Evolutionary conservation across 106 monocot genomes (phyloP).

Genomic region (Platanthera guangdongensis): DNA sequence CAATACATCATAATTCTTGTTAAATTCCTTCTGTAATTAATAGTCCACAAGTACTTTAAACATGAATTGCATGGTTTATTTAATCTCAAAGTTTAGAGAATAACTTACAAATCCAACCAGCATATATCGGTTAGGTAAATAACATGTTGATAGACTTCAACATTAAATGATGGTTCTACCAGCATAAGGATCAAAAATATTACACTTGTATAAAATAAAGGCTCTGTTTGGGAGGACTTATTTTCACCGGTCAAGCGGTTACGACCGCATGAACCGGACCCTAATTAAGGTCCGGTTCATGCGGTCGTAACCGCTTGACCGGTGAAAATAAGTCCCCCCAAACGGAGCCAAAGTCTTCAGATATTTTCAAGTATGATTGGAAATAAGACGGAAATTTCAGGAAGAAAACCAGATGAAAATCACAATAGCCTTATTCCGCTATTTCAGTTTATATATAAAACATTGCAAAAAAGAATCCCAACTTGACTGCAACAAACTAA

Average conservation of each 20-base stretch:
- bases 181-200: neutral
- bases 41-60: neutral
- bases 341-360: neutral
- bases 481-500: neutral
- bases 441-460: neutral
- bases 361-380: neutral
- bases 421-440: neutral
- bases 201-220: neutral
- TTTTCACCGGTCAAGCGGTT: too few species aligned
- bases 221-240: too few species aligned
- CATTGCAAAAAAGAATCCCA: neutral
- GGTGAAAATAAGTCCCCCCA: too few species aligned
- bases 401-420: neutral
- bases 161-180: slow-evolving; percentile 3
- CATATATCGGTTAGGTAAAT: neutral
- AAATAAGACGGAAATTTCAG: neutral
- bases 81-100: neutral
- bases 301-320: too few species aligned
- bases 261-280: too few species aligned
- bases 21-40: neutral
- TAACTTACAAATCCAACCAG: neutral
- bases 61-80: neutral
- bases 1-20: slow-evolving; percentile 1
- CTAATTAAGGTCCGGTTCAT: too few species aligned
- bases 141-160: neutral